Percentiles rank a stretch among this genome's conserved stretches.
Conservation (phyloP, 2,329 filamentous ascomycete genomes). For the Calonectria naviculata region DNA sequence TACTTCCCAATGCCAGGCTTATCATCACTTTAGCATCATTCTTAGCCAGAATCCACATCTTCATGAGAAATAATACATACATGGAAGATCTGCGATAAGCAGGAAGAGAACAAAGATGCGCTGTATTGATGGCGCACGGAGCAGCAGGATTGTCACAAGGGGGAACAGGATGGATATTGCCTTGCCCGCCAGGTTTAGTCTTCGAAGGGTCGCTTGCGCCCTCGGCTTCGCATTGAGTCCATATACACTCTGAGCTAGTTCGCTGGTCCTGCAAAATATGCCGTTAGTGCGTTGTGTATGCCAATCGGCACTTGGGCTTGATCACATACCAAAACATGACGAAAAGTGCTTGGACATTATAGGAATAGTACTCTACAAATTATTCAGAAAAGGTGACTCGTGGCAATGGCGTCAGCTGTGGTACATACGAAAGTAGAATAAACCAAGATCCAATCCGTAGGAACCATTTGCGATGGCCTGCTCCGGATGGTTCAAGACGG, state of each 20-base stretch:
- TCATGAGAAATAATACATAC: neutral
- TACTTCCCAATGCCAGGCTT: neutral
- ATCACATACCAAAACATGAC: constrained; percentile 2
- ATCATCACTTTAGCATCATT: neutral
- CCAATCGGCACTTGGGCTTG: neutral
- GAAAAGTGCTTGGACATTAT: neutral
- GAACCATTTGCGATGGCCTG: neutral
- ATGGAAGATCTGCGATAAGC: neutral
- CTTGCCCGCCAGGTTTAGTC: neutral
- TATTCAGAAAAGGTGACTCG: neutral
- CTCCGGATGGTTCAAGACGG: neutral
- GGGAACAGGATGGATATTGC: neutral
- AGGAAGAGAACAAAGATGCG: neutral
- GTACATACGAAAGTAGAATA: neutral
- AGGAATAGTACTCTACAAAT: neutral
- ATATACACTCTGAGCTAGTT: neutral
- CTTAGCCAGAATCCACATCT: neutral
- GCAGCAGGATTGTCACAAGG: neutral
- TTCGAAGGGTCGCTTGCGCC: neutral
- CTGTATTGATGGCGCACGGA: neutral
- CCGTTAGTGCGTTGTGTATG: neutral
- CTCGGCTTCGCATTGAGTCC: neutral
- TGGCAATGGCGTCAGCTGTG: neutral
- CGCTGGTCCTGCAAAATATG: neutral
- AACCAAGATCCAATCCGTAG: neutral